Evolutionary conservation across 2,329 filamentous ascomycete species (phyloP).

Genomic region (Colletotrichum incanum): DNA sequence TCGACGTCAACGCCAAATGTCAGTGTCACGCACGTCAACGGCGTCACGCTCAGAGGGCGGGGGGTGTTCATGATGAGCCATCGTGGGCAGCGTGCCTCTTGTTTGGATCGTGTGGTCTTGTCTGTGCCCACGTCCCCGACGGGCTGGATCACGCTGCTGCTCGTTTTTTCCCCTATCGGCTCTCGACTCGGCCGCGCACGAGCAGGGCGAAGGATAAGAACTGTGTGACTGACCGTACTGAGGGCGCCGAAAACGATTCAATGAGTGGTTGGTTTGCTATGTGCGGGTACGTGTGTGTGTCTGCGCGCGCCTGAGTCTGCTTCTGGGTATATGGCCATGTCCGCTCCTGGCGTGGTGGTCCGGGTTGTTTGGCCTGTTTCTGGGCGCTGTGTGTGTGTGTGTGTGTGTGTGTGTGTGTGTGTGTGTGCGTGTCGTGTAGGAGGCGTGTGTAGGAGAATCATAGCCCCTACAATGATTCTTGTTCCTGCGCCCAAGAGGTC

Average conservation of each 20-base stretch:
- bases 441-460: background rate
- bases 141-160: background rate
- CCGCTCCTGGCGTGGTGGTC: background rate
- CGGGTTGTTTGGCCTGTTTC: background rate
- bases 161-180: background rate
- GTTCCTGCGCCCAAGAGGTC: background rate
- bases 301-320: background rate
- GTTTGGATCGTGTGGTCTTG: background rate
- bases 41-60: background rate
- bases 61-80: too few relatives aligned
- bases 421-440: background rate
- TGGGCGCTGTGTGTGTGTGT: too few relatives aligned
- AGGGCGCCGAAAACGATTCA: slow-evolving; percentile 23
- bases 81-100: background rate
- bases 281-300: background rate
- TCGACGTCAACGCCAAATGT: background rate
- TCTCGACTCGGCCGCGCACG: background rate
- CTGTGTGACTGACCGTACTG: background rate
- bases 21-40: slow-evolving; percentile 8
- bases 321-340: background rate
- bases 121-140: background rate
- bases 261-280: slow-evolving; percentile 18
- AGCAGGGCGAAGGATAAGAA: background rate
- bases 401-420: too few relatives aligned
- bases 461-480: background rate